phyloP scores from a whole-genome alignment of 2,329 filamentous ascomycete species.

The Onygena corvina region DNA sequence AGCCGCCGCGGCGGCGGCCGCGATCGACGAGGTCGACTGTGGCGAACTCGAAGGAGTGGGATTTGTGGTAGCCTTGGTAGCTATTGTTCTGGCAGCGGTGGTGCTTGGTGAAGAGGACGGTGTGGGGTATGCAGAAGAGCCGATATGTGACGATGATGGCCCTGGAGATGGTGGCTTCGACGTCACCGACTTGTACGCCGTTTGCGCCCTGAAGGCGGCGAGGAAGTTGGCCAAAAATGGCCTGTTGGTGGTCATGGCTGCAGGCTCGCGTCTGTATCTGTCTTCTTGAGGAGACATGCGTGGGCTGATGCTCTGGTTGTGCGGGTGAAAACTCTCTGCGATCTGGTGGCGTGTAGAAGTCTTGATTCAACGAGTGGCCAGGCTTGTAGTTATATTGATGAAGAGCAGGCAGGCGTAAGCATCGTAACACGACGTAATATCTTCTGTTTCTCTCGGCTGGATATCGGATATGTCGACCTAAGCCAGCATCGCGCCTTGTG shows the following conservation, averaged over 20 bases:
- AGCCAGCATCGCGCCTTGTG: neutral
- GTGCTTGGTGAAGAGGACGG: slow-evolving; percentile 26
- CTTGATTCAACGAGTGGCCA: too few relatives aligned
- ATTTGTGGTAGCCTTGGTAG: slow-evolving; percentile 29
- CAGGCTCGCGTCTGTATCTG: neutral
- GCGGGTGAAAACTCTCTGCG: neutral
- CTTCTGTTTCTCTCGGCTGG: too few relatives aligned
- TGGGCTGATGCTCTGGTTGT: neutral
- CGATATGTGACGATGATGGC: slow-evolving; percentile 24
- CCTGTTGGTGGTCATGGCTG: slow-evolving; percentile 51
- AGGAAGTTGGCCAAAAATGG: slow-evolving; percentile 57
- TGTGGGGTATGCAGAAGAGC: slow-evolving; percentile 26
- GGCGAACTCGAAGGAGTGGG: neutral
- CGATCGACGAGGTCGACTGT: slow-evolving; percentile 26
- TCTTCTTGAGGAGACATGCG: neutral
- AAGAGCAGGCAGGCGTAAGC: too few relatives aligned
- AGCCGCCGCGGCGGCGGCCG: slow-evolving; percentile 9
- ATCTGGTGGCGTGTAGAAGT: neutral
- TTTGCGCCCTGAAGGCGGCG: slow-evolving; percentile 54
- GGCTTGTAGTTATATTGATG: neutral
- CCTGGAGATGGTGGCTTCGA: slow-evolving; percentile 31
- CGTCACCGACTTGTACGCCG: slow-evolving; percentile 42
- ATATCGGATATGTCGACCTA: too few relatives aligned
- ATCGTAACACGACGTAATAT: too few relatives aligned
- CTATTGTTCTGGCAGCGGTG: slow-evolving; percentile 37